These are phyloP conservation scores for Chlorella ohadii DNA, from an alignment of 139 green algal species.

Conservation along the genomic window DNA sequence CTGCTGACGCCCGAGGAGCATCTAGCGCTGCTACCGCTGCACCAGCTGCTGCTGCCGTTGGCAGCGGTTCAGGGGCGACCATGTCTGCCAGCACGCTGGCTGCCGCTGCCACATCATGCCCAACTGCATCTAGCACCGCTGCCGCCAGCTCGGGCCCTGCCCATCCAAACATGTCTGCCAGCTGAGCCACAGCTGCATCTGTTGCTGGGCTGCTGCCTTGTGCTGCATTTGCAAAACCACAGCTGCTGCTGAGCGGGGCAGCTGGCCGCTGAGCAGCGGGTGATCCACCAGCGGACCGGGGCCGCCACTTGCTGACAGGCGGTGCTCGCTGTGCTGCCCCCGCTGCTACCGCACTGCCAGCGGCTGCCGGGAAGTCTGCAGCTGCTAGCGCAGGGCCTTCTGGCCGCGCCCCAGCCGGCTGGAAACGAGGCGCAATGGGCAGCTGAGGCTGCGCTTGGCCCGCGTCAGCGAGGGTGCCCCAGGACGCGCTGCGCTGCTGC, in stretches of 20 bases:
- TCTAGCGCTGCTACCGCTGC: background rate
- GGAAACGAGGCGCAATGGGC: background rate
- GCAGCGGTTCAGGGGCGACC: background rate
- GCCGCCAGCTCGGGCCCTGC: slow-evolving; percentile 8
- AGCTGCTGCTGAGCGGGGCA: background rate
- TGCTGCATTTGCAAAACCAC: background rate
- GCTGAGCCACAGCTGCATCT: background rate
- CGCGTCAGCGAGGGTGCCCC: background rate
- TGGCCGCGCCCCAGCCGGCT: background rate
- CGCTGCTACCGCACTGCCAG: too few relatives aligned
- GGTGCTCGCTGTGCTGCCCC: background rate
- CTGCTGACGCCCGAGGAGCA: background rate
- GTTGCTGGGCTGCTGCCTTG: background rate
- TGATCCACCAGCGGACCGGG: background rate
- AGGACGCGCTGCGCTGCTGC: background rate
- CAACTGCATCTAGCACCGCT: background rate
- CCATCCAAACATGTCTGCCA: background rate
- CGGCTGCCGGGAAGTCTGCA: background rate
- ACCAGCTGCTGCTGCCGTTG: background rate
- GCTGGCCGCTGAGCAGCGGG: background rate
- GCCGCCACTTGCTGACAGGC: background rate
- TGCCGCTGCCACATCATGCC: background rate
- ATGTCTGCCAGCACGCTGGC: background rate
- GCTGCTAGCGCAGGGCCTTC: background rate
- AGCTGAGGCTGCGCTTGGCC: background rate